Conservation (phyloP, 345 rosid genomes). For the Dimocarpus longan region DNA sequence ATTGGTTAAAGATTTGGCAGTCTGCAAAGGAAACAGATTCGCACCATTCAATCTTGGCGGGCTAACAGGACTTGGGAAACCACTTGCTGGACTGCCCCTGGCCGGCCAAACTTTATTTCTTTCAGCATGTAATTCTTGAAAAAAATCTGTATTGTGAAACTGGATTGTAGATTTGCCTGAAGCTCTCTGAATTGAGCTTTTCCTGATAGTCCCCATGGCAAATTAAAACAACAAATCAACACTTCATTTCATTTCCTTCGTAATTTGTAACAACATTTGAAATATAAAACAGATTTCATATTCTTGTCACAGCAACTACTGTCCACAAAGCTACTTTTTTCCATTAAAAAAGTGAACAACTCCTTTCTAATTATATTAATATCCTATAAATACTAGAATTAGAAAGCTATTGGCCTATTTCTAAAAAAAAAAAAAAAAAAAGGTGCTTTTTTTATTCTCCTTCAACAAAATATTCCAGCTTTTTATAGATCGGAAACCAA, state of each 20-base stretch:
- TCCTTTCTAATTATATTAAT: no score
- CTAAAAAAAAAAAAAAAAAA: background rate
- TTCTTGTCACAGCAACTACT: no score
- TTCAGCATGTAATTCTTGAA: slow-evolving; percentile 26
- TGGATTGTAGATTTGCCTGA: slow-evolving; percentile 23
- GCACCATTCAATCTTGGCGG: slow-evolving; percentile 34
- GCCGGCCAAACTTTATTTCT: slow-evolving; percentile 26
- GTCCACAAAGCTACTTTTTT: no score
- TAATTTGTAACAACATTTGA: background rate
- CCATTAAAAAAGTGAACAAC: no score
- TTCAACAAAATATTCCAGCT: background rate
- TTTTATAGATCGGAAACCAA: background rate
- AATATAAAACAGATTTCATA: no score
- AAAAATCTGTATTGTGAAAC: slow-evolving; percentile 25
- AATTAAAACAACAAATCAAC: background rate
- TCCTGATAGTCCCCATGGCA: slow-evolving; percentile 28
- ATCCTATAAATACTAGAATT: no score
- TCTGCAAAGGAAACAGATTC: slow-evolving; percentile 23
- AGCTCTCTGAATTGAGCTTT: slow-evolving; percentile 22
- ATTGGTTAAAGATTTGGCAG: slow-evolving; percentile 20
- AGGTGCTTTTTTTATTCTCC: background rate
- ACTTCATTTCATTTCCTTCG: background rate
- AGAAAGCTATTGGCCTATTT: no score
- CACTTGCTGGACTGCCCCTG: slow-evolving; percentile 37
- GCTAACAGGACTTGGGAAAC: slow-evolving; percentile 37